Base-by-base conservation (phyloP, 176 grass and related monocot genomes). In the Oryza meridionalis region DNA sequence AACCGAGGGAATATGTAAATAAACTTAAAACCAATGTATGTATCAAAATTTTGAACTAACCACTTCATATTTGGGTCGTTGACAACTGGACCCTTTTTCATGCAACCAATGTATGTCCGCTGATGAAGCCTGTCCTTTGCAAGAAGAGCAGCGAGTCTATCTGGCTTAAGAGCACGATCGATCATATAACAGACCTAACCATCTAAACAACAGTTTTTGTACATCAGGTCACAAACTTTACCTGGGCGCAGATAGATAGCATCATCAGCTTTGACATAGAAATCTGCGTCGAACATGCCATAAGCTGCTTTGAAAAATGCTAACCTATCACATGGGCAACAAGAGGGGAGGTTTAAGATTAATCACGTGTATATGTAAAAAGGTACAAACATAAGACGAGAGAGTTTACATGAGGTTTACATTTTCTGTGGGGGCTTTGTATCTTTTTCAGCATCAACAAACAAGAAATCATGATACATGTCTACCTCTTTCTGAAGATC, bases 231-330 rank as follows among this genome's bases (percentile, higher is more conserved):
- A 63, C n/a, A 65, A 44, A 81, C 42, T 79, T 81, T 83, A 99
- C 96, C 96, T 94, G 96, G 96, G 37, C 96, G 93, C 59, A 99
- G 82, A 88, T 96, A 99, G 79, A 99, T 96, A 80, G 88, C 88
- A 84, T 99, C 96, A 74, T 92, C 89, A 92, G 89, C 84, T 90
- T 99, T 99, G 66, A 94, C 88, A 72, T 99, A 99, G 71, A 90
- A 99, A 63, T 99, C 96, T 53, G 96, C 96, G 2, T 96, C 86
- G 37, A 96, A 99, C 76, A 99, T 92, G 76, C 94, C 78, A 77
- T 94, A 99, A 84, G 91, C 91, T 92, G 93, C 93, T 94, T 94
- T 95, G 83, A 99, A 99, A 91, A 86, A 99, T 79, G 89, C 91
- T 88, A 99, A 92, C 87, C 96, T 99, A 88, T 86, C 14, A 31